Evolutionary conservation across 2,329 filamentous ascomycete species (phyloP).

Genomic region (Beauveria sp.): DNA sequence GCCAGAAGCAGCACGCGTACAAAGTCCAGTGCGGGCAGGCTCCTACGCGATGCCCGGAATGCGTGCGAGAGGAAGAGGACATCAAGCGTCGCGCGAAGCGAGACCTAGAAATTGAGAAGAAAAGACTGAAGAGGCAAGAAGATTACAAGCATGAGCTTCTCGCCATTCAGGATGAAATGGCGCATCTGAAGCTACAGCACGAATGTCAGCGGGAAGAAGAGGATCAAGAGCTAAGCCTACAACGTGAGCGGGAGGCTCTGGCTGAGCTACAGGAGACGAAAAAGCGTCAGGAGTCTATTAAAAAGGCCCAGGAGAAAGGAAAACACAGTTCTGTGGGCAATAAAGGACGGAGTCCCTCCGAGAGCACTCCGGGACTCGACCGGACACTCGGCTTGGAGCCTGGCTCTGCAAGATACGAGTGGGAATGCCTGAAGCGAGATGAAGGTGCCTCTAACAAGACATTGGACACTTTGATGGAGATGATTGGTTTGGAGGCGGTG

Average conservation of each 20-base stretch:
- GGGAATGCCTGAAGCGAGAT: conserved; percentile 50
- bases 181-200: conserved; percentile 34
- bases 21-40: conserved; percentile 37
- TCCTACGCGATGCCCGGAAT: conserved; percentile 39
- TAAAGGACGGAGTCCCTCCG: not conserved
- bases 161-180: conserved; percentile 45
- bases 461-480: conserved; percentile 57
- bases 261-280: conserved; percentile 28
- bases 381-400: not conserved
- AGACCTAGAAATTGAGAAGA: conserved; percentile 43
- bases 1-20: conserved; percentile 42
- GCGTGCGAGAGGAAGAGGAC: conserved; percentile 41
- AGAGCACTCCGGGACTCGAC: not conserved
- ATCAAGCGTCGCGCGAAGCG: conserved; percentile 33
- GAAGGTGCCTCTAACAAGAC: conserved; percentile 43
- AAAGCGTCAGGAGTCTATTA: conserved; percentile 11
- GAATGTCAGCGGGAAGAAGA: conserved; percentile 37
- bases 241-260: conserved; percentile 40
- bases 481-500: conserved; percentile 65
- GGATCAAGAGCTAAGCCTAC: conserved; percentile 34
- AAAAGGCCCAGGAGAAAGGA: conserved; percentile 13
- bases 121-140: conserved; percentile 35
- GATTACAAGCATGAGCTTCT: conserved; percentile 38
- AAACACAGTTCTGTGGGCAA: not conserved
- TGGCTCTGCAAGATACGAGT: conserved; percentile 41